Evolutionary conservation across 139 green algal species (phyloP).

Genomic region (Bryopsis sp.): DNA sequence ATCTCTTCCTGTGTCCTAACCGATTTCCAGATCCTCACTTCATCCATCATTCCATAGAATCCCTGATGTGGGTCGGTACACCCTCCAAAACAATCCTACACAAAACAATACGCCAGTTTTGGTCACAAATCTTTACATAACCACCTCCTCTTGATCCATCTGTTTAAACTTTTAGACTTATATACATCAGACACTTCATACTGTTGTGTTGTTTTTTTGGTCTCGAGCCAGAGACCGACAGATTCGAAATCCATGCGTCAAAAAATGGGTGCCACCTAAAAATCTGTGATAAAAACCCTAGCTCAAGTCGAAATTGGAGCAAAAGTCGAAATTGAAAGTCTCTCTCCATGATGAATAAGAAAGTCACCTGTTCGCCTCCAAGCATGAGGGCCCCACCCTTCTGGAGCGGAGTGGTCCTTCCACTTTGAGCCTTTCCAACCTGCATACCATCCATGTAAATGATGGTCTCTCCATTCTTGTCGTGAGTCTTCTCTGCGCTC

Average conservation of each 20-base stretch:
- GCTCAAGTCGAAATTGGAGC: not conserved
- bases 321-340: not conserved
- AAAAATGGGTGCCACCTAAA: not conserved
- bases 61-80: constrained; percentile 68
- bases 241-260: not conserved
- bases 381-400: constrained; percentile 68
- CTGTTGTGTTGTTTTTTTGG: not conserved
- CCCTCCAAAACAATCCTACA: constrained; percentile 74
- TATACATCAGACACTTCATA: not conserved
- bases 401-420: constrained; percentile 49
- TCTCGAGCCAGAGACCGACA: not conserved
- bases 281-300: not conserved
- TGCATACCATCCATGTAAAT: constrained; percentile 75
- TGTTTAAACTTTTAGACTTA: not conserved
- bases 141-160: not conserved
- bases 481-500: constrained; percentile 36
- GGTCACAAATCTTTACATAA: not conserved
- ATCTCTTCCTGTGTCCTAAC: constrained; percentile 67
- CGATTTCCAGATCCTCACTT: constrained; percentile 64
- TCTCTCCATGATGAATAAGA: not conserved
- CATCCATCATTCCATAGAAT: constrained; percentile 74
- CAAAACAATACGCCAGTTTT: not conserved
- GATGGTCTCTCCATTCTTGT: constrained; percentile 57
- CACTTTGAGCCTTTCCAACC: constrained; percentile 35
- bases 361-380: constrained; percentile 61